phyloP scores from a whole-genome alignment of 2,329 filamentous ascomycete species.

The Penicillium sp. region DNA sequence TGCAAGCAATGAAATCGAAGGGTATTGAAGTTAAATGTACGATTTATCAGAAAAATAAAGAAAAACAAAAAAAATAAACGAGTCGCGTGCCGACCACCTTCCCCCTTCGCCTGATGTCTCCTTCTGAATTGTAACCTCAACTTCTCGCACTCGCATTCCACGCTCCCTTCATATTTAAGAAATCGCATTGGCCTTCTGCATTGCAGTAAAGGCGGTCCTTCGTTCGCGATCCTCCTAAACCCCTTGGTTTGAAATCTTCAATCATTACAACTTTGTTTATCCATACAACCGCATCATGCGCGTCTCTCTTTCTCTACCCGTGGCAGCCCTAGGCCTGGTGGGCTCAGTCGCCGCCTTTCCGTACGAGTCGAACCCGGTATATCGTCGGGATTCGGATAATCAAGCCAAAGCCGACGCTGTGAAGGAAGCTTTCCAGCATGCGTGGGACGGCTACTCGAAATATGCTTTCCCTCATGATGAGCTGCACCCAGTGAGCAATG shows the following conservation, averaged over 20 bases:
- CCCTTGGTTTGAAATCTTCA: background rate
- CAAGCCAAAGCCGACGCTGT: slow-evolving; percentile 58
- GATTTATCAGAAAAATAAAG: background rate
- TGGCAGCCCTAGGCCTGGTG: slow-evolving; percentile 27
- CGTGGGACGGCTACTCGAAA: slow-evolving; percentile 72
- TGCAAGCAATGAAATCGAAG: too few species aligned
- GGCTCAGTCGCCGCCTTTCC: slow-evolving; percentile 27
- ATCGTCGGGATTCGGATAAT: slow-evolving; percentile 9
- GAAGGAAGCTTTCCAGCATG: slow-evolving; percentile 67
- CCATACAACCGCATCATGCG: slow-evolving; percentile 24
- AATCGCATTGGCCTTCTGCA: slow-evolving; percentile 21
- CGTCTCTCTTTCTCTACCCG: slow-evolving; percentile 26
- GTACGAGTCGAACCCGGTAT: slow-evolving; percentile 13
- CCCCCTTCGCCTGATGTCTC: background rate
- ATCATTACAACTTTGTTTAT: slow-evolving; percentile 2
- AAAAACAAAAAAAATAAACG: background rate
- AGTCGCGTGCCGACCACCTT: slow-evolving; percentile 9
- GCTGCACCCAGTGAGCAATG: slow-evolving; percentile 67
- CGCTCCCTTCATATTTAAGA: slow-evolving; percentile 14
- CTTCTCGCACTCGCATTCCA: slow-evolving; percentile 10
- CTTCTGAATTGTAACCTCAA: slow-evolving; percentile 5
- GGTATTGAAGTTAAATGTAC: too few species aligned
- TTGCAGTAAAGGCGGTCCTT: slow-evolving; percentile 14
- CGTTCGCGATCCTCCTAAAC: slow-evolving; percentile 14
- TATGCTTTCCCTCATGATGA: slow-evolving; percentile 80